Base-by-base conservation (phyloP, 495 filamentous ascomycete species). In the Delitschia confertaspora region DNA sequence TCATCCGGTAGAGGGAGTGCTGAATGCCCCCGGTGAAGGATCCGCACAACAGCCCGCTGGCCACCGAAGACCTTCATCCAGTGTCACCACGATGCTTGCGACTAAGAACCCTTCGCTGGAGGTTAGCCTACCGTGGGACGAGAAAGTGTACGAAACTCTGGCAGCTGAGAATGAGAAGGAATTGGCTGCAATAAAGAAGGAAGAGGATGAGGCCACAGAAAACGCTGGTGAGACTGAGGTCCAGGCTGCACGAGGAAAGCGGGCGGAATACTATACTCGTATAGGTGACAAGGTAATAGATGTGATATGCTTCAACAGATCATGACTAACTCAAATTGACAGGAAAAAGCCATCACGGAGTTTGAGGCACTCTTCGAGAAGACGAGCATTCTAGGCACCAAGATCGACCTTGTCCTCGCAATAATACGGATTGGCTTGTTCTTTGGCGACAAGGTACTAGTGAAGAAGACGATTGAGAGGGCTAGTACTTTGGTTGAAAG, bases 161-260 rank as follows among this genome's bases (percentile, higher is more conserved):
- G 76, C 83, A 62, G 78, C 78, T 34, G 86, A 91, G 46, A 96
- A 96, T 61, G 82, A 88, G 60, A 79, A 80, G 60, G 88, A 95
- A 73, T 71, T 96, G 30, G 86, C 87, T 49, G 73, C 71, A n/a
- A 83, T 86, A 61, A 81, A 94, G 64, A 95, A 94, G 65, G 91
- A 96, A 63, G 83, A 95, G 60, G 88, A 93, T 34, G 86, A 94
- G 56, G 88, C 88, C 20, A 79, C 81, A 26, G 91, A 98, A 69
- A 88, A 88, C 59, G 91, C 89, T 43, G 91, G 91, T 30, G 91
- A 98, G 55, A 94, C 85, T 6, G 91, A 98, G 67, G 80, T 98
- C 37, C 78, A 86, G 64, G 85, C 86, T 47, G 91, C 91, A 38
- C 76, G 79, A 62, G 88, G 88, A 34, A 98, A 96, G 71, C 74